Percentiles rank a stretch among this genome's conserved stretches.
Conservation (phyloP, 768 basidiomycete species). For the Nidularia sp. region DNA sequence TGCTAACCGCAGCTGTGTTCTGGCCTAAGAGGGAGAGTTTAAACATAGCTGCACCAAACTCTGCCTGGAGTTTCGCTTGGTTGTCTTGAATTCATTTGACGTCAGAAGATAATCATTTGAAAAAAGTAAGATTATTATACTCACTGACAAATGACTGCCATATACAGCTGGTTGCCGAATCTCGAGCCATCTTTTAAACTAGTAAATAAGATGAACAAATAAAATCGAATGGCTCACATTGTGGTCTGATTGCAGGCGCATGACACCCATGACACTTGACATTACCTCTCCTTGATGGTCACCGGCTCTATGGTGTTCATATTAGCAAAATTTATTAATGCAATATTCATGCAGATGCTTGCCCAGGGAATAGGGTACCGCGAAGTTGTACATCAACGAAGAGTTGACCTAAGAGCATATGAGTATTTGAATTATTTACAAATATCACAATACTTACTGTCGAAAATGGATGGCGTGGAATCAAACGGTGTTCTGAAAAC, state of each 20-base stretch:
- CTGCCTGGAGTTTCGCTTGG: slow-evolving; percentile 24
- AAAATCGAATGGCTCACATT: neutral
- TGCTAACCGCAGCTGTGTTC: slow-evolving; percentile 13
- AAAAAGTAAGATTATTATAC: slow-evolving; percentile 4
- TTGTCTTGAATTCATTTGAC: slow-evolving; percentile 12
- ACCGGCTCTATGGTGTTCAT: slow-evolving; percentile 18
- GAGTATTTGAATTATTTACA: no score
- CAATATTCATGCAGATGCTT: no score
- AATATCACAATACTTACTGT: no score
- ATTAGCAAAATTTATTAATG: neutral
- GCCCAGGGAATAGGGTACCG: no score
- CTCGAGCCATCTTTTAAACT: slow-evolving; percentile 17
- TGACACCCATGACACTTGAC: slow-evolving; percentile 33
- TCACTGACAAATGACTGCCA: slow-evolving; percentile 41
- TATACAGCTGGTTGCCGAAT: slow-evolving; percentile 38
- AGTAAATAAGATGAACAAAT: no score
- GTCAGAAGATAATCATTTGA: neutral
- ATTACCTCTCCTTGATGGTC: slow-evolving; percentile 32
- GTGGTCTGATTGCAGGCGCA: slow-evolving; percentile 42
- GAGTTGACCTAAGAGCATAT: no score
- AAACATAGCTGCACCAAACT: slow-evolving; percentile 35
- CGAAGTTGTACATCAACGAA: no score
- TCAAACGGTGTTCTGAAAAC: no score
- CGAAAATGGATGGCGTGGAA: no score
- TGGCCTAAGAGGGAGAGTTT: slow-evolving; percentile 42